These are phyloP conservation scores for Thuidium tamariscinum DNA, from an alignment of 225 moss, liverwort and hornwort genomes.

Conservation along the genomic window DNA sequence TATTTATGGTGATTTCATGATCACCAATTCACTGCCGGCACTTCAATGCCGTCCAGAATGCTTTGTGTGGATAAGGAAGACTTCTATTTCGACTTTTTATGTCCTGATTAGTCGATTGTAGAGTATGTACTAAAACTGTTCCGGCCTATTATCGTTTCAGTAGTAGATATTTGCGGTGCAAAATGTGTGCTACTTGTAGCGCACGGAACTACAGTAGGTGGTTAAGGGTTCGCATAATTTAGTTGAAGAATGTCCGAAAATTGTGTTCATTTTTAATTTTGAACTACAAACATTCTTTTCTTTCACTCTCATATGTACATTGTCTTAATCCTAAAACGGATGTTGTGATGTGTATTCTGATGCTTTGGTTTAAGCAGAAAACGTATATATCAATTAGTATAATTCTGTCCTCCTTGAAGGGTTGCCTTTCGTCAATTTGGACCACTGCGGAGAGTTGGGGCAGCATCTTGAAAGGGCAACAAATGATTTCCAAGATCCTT, in stretches of 20 bases:
- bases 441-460: too few species aligned
- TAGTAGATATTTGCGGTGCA: background rate
- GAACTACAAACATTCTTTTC: background rate
- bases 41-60: background rate
- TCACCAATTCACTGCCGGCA: background rate
- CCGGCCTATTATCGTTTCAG: background rate
- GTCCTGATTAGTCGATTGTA: background rate
- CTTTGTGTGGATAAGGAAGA: background rate
- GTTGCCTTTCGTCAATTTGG: too few species aligned
- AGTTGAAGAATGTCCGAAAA: too few species aligned
- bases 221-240: background rate
- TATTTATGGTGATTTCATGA: constrained; percentile 19
- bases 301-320: background rate
- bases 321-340: background rate
- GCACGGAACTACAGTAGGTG: background rate
- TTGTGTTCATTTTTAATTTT: background rate
- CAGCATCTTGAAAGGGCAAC: too few species aligned
- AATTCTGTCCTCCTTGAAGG: too few species aligned
- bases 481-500: too few species aligned
- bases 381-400: too few species aligned
- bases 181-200: background rate
- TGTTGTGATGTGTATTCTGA: too few species aligned
- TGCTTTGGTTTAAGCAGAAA: too few species aligned
- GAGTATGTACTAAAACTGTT: too few species aligned
- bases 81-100: background rate